phyloP scores from a whole-genome alignment of 345 rosid species.

The Aquilaria sinensis region DNA sequence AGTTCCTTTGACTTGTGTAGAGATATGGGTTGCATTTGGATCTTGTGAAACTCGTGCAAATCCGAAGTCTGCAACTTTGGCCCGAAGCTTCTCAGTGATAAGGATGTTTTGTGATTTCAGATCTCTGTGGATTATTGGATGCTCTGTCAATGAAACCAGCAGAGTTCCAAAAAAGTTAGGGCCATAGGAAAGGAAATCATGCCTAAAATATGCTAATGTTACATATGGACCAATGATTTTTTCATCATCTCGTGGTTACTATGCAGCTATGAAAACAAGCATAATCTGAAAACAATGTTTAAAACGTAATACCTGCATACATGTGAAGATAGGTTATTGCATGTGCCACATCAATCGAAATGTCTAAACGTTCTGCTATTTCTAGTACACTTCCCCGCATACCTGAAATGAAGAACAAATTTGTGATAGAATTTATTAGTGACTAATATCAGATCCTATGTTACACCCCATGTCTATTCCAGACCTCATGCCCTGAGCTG shows the following conservation, averaged over 20 bases:
- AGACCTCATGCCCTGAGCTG: too few species aligned
- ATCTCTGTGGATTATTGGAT: slow-evolving; percentile 87
- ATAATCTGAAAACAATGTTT: neutral
- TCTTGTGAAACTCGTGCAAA: slow-evolving; percentile 67
- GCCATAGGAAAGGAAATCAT: too few species aligned
- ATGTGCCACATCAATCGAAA: slow-evolving; percentile 94
- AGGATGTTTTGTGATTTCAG: slow-evolving; percentile 78
- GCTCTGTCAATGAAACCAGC: slow-evolving; percentile 43
- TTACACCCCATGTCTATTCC: too few species aligned
- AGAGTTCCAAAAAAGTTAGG: slow-evolving; percentile 3
- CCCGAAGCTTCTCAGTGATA: slow-evolving; percentile 74
- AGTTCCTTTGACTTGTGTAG: slow-evolving; percentile 67
- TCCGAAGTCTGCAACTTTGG: slow-evolving; percentile 92
- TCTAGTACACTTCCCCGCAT: slow-evolving; percentile 55
- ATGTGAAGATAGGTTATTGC: slow-evolving; percentile 84
- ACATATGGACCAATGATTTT: too few species aligned
- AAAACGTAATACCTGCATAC: slow-evolving; percentile 49
- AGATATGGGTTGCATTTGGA: slow-evolving; percentile 48
- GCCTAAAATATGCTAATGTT: too few species aligned
- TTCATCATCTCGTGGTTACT: too few species aligned
- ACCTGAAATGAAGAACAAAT: slow-evolving; percentile 33
- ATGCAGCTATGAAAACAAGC: neutral
- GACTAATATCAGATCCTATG: too few species aligned
- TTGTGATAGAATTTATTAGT: neutral
- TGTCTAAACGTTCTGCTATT: slow-evolving; percentile 73